These are phyloP conservation scores for Rhodamnia rubescens DNA, from an alignment of 345 rosid genomes.

Conservation along the genomic window DNA sequence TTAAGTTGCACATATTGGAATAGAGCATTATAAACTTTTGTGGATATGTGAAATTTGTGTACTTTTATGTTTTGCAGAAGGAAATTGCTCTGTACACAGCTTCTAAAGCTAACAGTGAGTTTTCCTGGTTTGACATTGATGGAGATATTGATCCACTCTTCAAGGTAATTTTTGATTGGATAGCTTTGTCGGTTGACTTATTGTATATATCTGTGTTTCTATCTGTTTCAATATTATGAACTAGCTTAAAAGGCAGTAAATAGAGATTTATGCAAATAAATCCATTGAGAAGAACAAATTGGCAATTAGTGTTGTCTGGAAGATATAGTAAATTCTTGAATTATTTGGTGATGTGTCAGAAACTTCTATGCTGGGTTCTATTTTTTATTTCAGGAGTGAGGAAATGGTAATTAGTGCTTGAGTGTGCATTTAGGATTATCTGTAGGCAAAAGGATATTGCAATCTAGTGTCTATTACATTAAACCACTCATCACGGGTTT, in stretches of 20 bases:
- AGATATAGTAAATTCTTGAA: neutral
- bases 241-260: neutral
- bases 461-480: neutral
- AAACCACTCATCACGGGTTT: neutral
- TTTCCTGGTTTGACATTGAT: constrained; percentile 86
- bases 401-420: neutral
- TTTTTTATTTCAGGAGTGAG: neutral
- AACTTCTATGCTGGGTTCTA: neutral
- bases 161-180: constrained; percentile 43
- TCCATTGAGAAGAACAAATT: neutral
- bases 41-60: neutral
- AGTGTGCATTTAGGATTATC: neutral
- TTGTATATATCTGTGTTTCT: neutral
- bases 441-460: neutral
- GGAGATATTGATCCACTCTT: constrained; percentile 89
- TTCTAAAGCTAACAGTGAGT: constrained; percentile 66
- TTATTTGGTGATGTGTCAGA: neutral
- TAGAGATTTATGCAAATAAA: neutral
- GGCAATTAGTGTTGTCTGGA: neutral
- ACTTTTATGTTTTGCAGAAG: constrained; percentile 47
- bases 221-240: neutral
- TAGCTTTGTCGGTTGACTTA: neutral
- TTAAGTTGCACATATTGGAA: neutral
- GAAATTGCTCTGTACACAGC: constrained; percentile 94
- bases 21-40: neutral